Evolutionary conservation across 345 rosid genomes (phyloP).

Genomic region (Populus deltoides): DNA sequence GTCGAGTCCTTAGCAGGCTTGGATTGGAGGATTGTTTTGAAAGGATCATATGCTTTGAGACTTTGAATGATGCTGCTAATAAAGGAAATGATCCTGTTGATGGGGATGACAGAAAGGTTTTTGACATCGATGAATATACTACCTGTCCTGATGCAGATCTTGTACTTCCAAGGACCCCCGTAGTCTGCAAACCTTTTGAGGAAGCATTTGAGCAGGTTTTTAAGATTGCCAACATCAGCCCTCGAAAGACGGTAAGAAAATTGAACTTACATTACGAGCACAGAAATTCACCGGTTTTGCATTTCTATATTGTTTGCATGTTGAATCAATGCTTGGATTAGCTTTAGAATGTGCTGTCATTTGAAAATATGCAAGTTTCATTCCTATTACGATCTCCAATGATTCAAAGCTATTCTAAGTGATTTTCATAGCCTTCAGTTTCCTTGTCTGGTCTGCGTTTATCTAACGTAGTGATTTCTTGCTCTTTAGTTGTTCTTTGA

Average conservation of each 20-base stretch:
- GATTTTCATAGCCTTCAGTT: too few relatives aligned
- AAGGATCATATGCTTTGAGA: conserved; percentile 86
- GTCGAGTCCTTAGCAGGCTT: conserved; percentile 56
- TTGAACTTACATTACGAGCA: background rate
- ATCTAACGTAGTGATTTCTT: background rate
- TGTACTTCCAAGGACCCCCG: conserved; percentile 62
- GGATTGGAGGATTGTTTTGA: conserved; percentile 90
- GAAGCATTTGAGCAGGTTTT: conserved; percentile 55
- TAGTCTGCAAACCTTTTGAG: conserved; percentile 74
- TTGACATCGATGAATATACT: conserved; percentile 42
- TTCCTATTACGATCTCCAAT: background rate
- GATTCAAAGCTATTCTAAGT: too few relatives aligned
- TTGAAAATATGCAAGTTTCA: too few relatives aligned
- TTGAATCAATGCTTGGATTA: background rate
- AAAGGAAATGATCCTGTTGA: conserved; percentile 31
- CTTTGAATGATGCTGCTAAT: conserved; percentile 50
- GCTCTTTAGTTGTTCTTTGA: conserved; percentile 26
- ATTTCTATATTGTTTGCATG: background rate
- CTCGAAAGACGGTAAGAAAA: conserved; percentile 64
- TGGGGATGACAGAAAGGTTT: conserved; percentile 43
- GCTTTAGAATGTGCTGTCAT: background rate
- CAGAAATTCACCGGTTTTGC: background rate
- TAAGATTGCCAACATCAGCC: conserved; percentile 51
- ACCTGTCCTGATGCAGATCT: conserved; percentile 18
- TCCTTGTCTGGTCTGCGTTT: background rate